Evolutionary conservation across 2,329 filamentous ascomycete genomes (phyloP), one percentile per base, ranked within the genome.

Genomic region (Ophiostoma angusticollis): DNA sequence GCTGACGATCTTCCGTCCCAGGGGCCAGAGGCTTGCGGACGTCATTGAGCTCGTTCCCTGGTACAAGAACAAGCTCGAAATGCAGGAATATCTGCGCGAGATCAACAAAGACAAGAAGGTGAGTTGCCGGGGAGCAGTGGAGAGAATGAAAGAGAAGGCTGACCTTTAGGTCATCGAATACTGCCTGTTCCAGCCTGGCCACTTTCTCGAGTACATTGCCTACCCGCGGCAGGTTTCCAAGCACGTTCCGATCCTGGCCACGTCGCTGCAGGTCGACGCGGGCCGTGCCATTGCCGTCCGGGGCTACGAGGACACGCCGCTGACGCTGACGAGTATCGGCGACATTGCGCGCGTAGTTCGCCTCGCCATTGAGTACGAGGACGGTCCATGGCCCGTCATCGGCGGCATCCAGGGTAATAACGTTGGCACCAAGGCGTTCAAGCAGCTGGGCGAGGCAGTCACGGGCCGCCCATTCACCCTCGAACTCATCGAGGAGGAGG

Each of bases 131-230:
- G n/a, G n/a, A n/a, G n/a, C n/a, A n/a, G n/a, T n/a, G n/a, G n/a
- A n/a, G n/a, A n/a, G n/a, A n/a, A n/a, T n/a, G n/a, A n/a, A n/a
- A n/a, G n/a, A n/a, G n/a, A n/a, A n/a, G n/a, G n/a, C n/a, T n/a
- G n/a, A n/a, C n/a, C n/a, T n/a, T n/a, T n/a, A 72, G 67, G 56
- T 70, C 4, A 55, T 76, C 6, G 68, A 76, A 42, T 76, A 39
- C 36, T 21, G 16, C 17, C 18, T 42, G 13, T 42, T 42, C 27
- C 31, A 42, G 27, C 24, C 23, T 17, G 31, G 37, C 31, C 8
- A 21, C 19, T 31, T 44, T n/a, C n/a, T 31, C 18, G 61, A 77
- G 50, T 75, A 75, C 53, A 57, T 74, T 24, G 67, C 66, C 1
- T 63, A 56, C 36, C 71, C 72, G 0, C 50, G 67, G 40, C 57